These are phyloP conservation scores for Phytophthora palmivora DNA, from an alignment of 352 stramenopile genomes.

Conservation along the genomic window DNA sequence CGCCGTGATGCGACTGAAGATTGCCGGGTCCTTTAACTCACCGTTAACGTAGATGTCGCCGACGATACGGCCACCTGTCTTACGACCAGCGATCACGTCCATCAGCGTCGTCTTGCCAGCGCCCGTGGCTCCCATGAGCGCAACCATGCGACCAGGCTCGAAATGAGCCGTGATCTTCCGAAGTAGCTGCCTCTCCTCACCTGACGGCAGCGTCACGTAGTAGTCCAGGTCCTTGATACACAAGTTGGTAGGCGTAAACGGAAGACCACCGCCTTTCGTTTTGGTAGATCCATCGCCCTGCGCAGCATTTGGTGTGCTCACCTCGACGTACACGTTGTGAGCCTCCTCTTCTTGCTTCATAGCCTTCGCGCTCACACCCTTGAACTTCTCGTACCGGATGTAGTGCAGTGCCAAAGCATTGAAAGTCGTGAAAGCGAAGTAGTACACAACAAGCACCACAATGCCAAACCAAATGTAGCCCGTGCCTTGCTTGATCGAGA, in stretches of 20 bases:
- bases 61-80: conserved; percentile 64
- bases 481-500: conserved; percentile 45
- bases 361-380: conserved; percentile 30
- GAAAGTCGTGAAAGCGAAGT: conserved; percentile 48
- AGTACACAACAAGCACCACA: conserved; percentile 44
- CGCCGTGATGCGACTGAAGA: conserved; percentile 83
- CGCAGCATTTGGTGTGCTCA: conserved; percentile 19
- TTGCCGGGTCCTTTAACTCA: conserved; percentile 71
- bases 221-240: conserved; percentile 58
- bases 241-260: conserved; percentile 47
- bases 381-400: conserved; percentile 48
- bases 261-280: conserved; percentile 23
- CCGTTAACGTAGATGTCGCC: conserved; percentile 91
- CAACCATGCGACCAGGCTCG: conserved; percentile 22
- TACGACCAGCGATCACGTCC: conserved; percentile 61
- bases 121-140: conserved; percentile 63
- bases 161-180: conserved; percentile 50
- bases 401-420: conserved; percentile 48
- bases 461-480: conserved; percentile 50
- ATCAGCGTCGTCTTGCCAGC: conserved; percentile 69
- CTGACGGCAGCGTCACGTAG: conserved; percentile 58
- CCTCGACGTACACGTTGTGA: conserved; percentile 44
- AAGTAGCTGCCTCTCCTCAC: conserved; percentile 50
- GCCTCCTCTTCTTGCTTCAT: conserved; percentile 19
- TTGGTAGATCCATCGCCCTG: background rate